Evolutionary conservation across 768 basidiomycete species (phyloP), one percentile per base, ranked within the genome.

Genomic region (Termitomyces sp.): DNA sequence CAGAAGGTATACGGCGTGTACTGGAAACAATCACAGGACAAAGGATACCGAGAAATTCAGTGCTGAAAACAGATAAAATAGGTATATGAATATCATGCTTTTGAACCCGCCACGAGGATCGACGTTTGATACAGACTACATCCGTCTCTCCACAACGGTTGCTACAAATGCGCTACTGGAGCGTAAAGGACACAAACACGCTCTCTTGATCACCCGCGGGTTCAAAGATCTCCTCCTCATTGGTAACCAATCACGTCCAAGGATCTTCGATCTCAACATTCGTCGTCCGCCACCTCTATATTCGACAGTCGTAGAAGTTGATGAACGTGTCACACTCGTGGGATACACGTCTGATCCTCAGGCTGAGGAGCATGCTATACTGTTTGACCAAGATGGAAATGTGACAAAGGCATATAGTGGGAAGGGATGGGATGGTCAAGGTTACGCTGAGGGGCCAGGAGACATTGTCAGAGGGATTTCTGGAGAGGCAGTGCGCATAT

Each of bases 81-180:
- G 92, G 91, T 90, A 55, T 15, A 42, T 16, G 22, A 18, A 54
- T n/a, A 50, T 31, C 36, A 45, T 37, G 1, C 9, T 36, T 39
- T 12, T 31, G 24, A 27, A 6, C 22, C 12, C 12, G 16, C 4
- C 20, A 13, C 16, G 31, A 31, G 3, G 22, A 31, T 27, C 47
- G 16, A 41, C 39, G n/a, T 16, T 31, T 47, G 45, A 30, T 48
- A 12, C 59, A 93, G 94, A 96, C 67, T 95, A 93, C 68, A 93
- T 96, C 62, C 85, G 94, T 18, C 76, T 96, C 8, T 94, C 92
- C 0, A 97, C 95, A 0, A 98, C 96, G 0, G 93, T 98, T 4
- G 95, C 95, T 0, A 98, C 96, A 18, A 98, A 98, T 66, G 95
- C 96, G 0, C 81, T 98, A 0, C 81, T 98, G 6, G 96, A 98